Conservation (phyloP, 306 rosid species). For the Prunus kanzakura region DNA sequence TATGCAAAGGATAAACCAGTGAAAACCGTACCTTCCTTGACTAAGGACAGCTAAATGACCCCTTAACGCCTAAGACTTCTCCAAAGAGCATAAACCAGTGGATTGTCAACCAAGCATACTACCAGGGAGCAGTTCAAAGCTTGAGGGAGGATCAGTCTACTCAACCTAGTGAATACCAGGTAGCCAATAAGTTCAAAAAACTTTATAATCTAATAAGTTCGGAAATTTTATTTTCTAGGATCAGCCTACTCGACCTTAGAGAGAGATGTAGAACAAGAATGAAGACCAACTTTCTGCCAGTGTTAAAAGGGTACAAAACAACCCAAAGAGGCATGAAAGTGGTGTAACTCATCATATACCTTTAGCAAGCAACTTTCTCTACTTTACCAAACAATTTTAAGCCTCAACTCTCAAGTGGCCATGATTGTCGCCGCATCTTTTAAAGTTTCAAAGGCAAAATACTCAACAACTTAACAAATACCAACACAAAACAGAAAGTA, state of each 20-base stretch:
- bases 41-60: not conserved
- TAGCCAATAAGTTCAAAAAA: too few relatives aligned
- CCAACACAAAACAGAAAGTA: not conserved
- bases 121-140: not conserved
- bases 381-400: not conserved
- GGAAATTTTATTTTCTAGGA: too few relatives aligned
- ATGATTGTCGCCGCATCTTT: not conserved
- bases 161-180: not conserved
- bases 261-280: not conserved
- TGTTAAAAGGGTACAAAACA: not conserved
- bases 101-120: not conserved
- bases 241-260: too few relatives aligned
- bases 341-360: not conserved
- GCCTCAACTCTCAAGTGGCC: not conserved
- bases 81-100: not conserved
- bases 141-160: not conserved
- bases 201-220: not conserved
- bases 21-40: not conserved
- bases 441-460: not conserved
- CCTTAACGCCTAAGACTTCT: not conserved
- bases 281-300: not conserved
- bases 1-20: not conserved
- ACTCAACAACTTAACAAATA: not conserved
- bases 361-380: conserved; percentile 4
- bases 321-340: not conserved